A percentile compares a stretch with the other conserved stretches of the same genome.
These are phyloP conservation scores for Mucor indicus DNA, from an alignment of 371 early-diverging fungal species.

Conservation along the genomic window DNA sequence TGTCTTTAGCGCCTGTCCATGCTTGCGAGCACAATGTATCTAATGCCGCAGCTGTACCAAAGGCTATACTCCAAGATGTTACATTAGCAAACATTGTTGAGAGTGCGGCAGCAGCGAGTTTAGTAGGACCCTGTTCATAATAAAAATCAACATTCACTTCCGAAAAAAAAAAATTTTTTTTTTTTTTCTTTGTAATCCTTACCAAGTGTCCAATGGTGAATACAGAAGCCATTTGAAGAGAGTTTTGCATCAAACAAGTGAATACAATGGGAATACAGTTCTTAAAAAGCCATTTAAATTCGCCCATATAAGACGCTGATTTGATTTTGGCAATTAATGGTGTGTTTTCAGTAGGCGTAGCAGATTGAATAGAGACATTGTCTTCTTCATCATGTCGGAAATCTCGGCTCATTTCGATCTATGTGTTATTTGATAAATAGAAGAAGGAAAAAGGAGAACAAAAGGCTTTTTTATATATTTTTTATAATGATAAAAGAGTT, in stretches of 20 bases:
- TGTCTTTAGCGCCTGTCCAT: constrained; percentile 72
- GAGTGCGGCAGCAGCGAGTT: constrained; percentile 73
- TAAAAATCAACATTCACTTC: no score
- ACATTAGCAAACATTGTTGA: constrained; percentile 78
- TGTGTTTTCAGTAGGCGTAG: constrained; percentile 23
- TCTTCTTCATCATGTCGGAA: constrained; percentile 5
- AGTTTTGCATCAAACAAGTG: constrained; percentile 60
- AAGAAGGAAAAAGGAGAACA: not conserved
- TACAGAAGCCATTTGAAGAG: constrained; percentile 55
- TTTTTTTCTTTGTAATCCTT: constrained; percentile 10
- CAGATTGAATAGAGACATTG: constrained; percentile 17
- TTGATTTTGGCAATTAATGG: constrained; percentile 20
- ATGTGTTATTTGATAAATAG: not conserved
- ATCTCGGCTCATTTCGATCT: constrained; percentile 1
- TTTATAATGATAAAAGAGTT: constrained; percentile 2
- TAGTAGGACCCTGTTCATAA: constrained; percentile 46
- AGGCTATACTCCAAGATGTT: constrained; percentile 68
- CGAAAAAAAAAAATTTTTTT: not conserved
- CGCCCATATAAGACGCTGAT: constrained; percentile 4
- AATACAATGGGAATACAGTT: constrained; percentile 51
- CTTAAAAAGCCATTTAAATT: constrained; percentile 35
- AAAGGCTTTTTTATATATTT: not conserved
- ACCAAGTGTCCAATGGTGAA: constrained; percentile 58
- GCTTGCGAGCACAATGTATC: constrained; percentile 90
- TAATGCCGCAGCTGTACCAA: constrained; percentile 74